Evolutionary conservation across 306 rosid genomes (phyloP).

Genomic region (Styphnolobium japonicum): DNA sequence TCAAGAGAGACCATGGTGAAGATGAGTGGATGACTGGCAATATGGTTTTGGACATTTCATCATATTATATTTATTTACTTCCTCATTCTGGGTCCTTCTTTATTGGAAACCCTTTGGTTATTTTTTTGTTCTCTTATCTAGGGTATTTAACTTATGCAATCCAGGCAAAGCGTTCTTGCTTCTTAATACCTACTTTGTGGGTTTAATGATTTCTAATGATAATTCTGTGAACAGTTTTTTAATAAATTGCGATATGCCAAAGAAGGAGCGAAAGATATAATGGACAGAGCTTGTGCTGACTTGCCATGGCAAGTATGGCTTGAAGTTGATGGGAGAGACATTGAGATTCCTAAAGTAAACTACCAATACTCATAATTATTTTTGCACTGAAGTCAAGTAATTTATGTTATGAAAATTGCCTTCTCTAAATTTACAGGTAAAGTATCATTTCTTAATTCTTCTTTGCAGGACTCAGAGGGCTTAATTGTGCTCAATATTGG

Average conservation of each 20-base stretch:
- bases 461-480: conserved; percentile 68
- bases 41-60: conserved; percentile 14
- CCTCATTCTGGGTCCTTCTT: neutral
- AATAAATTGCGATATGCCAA: conserved; percentile 76
- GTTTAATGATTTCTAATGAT: conserved; percentile 21
- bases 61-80: neutral
- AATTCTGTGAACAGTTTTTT: conserved; percentile 45
- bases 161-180: conserved; percentile 13
- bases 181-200: neutral
- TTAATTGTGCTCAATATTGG: conserved; percentile 79
- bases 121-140: conserved; percentile 7
- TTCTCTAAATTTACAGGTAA: conserved; percentile 16
- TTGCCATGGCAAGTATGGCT: conserved; percentile 90
- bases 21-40: conserved; percentile 14
- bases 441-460: conserved; percentile 1
- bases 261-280: conserved; percentile 84
- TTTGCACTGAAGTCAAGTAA: neutral
- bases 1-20: conserved; percentile 2
- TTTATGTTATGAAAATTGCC: neutral
- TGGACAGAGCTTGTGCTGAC: conserved; percentile 85
- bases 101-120: neutral
- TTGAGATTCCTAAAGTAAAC: conserved; percentile 68
- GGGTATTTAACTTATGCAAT: neutral
- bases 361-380: neutral
- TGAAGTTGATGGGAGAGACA: conserved; percentile 75